Evolutionary conservation across 352 stramenopile species (phyloP), one percentile per base, ranked within the genome.

Genomic region (Globisporangium irregulare): DNA sequence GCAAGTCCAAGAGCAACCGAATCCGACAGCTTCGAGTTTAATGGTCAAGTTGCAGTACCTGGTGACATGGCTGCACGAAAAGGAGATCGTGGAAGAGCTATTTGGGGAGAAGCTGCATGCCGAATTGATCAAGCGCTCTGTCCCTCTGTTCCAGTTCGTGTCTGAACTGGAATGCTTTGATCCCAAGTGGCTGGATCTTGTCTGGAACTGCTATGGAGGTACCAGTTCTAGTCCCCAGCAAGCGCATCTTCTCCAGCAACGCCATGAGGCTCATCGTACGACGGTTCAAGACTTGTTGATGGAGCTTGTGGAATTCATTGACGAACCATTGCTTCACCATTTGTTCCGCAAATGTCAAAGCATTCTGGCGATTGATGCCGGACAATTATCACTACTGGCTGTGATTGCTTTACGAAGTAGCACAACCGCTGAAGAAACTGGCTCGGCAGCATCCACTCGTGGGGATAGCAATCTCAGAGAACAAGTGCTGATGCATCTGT

Each of bases 91-190:
- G 29, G 73, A 80, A 7, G 68, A 86, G 36, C 62, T 94, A 0
- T 82, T 94, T 6, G 84, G 84, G 2, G 77, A 85, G 18, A 87
- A 79, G 25, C 84, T 89, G 38, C 86, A 94, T 59, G 73, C 82
- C 0, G 84, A 94, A 55, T 68, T 94, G 6, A 71, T 94, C 57
- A 92, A 92, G 55, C 72, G 86, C 6, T 79, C 73, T 0, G 73
- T 75, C 0, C 78, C 86, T 1, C 54, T 94, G n/a, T 85, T 92
- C 25, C 81, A 84, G 27, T 91, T 92, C 54, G 73, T 69, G 6
- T 75, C 72, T 4, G 71, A 77, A 34, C 46, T 84, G 15, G 75
- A 80, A 43, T 67, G 61, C 10, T 65, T 89, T 5, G 59, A 73
- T 0, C 65, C 65, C 0, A 59, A 69, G 24, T 90, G 78, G 74